Conservation (phyloP, 1,139 yeast species). For the Debaryomyces coudertii region DNA sequence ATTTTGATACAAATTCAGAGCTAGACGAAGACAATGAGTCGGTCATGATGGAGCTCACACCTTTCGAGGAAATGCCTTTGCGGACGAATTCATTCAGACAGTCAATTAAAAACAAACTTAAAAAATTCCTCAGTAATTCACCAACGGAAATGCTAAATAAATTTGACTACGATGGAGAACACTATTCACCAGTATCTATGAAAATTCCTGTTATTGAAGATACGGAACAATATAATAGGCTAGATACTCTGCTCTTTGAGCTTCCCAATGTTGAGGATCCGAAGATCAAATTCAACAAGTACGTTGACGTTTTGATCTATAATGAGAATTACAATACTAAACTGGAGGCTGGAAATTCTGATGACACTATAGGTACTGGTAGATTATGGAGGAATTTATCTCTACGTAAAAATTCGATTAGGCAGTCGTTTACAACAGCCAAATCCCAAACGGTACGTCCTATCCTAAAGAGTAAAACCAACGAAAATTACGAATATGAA, state of each 20-base stretch:
- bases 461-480: conserved; percentile 28
- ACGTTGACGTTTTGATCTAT: conserved; percentile 21
- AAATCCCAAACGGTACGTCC: conserved; percentile 14
- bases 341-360: background rate
- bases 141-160: conserved; percentile 4
- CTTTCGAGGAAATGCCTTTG: conserved; percentile 8
- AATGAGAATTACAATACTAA: conserved; percentile 11
- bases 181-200: conserved; percentile 13
- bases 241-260: conserved; percentile 10
- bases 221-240: conserved; percentile 4
- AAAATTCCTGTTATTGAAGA: conserved; percentile 14
- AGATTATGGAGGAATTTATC: conserved; percentile 10
- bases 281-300: conserved; percentile 19
- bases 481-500: conserved; percentile 26
- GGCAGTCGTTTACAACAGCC: background rate
- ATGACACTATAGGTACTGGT: background rate
- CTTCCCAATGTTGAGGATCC: background rate
- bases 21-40: background rate
- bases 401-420: background rate
- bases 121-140: conserved; percentile 6
- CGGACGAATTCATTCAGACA: conserved; percentile 2
- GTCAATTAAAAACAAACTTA: conserved; percentile 7
- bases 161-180: conserved; percentile 8
- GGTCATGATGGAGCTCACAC: conserved; percentile 8
- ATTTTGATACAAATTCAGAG: conserved; percentile 5